Conservation (phyloP, 345 rosid species). For the Gossypium ekmanianum region DNA sequence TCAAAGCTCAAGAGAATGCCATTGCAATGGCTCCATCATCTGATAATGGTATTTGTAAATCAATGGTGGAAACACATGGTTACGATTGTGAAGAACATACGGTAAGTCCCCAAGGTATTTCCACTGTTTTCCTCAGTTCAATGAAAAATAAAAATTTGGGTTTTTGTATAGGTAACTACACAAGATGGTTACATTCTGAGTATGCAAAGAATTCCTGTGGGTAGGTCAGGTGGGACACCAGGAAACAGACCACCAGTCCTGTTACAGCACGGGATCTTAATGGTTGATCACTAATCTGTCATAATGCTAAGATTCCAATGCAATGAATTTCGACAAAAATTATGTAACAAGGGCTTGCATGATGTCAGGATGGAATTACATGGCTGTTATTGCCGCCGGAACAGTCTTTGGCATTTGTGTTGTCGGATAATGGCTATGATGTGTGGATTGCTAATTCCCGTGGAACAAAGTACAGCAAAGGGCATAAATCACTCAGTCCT, state of each 20-base stretch:
- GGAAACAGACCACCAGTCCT: slow-evolving; percentile 39
- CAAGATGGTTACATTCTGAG: slow-evolving; percentile 54
- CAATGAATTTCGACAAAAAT: neutral
- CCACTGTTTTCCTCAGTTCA: neutral
- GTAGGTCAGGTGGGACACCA: slow-evolving; percentile 27
- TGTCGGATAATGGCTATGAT: slow-evolving; percentile 46
- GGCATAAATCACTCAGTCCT: slow-evolving; percentile 33
- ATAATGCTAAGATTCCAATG: neutral
- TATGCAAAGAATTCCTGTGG: slow-evolving; percentile 48
- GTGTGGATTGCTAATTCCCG: slow-evolving; percentile 48
- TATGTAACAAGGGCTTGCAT: neutral
- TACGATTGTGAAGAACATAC: slow-evolving; percentile 39
- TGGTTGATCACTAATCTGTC: slow-evolving; percentile 27
- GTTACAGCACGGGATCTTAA: slow-evolving; percentile 47
- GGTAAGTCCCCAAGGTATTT: slow-evolving; percentile 20
- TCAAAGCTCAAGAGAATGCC: neutral
- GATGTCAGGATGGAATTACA: slow-evolving; percentile 43
- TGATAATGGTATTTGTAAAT: slow-evolving; percentile 27
- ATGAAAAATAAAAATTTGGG: neutral
- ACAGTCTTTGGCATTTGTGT: slow-evolving; percentile 37
- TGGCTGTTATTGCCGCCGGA: slow-evolving; percentile 44
- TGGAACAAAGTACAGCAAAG: slow-evolving; percentile 44
- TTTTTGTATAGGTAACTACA: slow-evolving; percentile 46
- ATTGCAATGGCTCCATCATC: neutral
- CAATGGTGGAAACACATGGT: slow-evolving; percentile 29